phyloP scores from a whole-genome alignment of 2,329 filamentous ascomycete species.

The Ciborinia camelliae region DNA sequence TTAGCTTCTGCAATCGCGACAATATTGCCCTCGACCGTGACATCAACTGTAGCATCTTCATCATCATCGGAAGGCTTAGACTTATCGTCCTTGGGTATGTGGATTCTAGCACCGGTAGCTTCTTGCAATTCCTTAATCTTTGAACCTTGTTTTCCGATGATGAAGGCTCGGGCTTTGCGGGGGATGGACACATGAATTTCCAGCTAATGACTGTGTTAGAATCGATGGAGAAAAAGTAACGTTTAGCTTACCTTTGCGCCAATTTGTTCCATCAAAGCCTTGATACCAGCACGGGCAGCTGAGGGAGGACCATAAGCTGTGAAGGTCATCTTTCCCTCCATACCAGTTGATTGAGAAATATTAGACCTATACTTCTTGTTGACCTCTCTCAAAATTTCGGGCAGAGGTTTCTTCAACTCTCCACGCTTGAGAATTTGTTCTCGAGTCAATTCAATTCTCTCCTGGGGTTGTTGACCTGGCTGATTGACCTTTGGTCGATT shows the following conservation, averaged over 20 bases:
- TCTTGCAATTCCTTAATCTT: conserved; percentile 89
- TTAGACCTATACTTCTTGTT: conserved; percentile 88
- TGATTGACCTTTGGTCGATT: conserved; percentile 55
- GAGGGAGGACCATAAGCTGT: conserved; percentile 82
- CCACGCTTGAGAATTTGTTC: conserved; percentile 68
- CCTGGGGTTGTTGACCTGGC: conserved; percentile 50
- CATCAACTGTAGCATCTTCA: conserved; percentile 77
- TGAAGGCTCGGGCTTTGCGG: conserved; percentile 76
- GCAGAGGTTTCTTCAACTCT: conserved; percentile 79
- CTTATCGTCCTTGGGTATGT: conserved; percentile 79
- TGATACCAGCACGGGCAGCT: conserved; percentile 64
- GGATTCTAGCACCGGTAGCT: conserved; percentile 84
- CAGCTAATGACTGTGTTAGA: conserved; percentile 45
- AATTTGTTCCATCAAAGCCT: conserved; percentile 83
- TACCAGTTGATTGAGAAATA: conserved; percentile 72
- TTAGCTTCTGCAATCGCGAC: conserved; percentile 81
- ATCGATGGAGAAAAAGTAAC: conserved; percentile 19
- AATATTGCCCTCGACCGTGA: conserved; percentile 86
- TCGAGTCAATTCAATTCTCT: conserved; percentile 50
- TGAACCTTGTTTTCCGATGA: conserved; percentile 88
- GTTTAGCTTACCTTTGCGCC: conserved; percentile 67
- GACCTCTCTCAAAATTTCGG: conserved; percentile 85
- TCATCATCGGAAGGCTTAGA: conserved; percentile 60
- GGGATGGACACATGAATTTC: conserved; percentile 76
- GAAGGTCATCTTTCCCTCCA: conserved; percentile 72